Evolutionary conservation across 495 filamentous ascomycete genomes (phyloP).

Genomic region (Podospora pseudoanserina): DNA sequence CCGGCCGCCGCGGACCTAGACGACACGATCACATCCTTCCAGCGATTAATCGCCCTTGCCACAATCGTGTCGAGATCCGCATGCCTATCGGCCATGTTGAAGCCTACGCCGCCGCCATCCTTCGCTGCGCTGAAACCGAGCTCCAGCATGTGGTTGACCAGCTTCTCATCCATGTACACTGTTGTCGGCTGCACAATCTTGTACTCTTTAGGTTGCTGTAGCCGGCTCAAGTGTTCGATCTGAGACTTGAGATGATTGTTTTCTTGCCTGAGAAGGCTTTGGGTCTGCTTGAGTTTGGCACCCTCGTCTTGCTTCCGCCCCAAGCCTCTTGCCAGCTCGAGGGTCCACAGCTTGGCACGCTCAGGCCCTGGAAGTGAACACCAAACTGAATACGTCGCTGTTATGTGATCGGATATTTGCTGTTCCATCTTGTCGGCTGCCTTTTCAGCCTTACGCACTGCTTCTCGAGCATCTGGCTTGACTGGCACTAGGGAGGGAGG

Average conservation of each 20-base stretch:
- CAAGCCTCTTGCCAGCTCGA: conserved; percentile 73
- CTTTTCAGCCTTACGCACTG: conserved; percentile 38
- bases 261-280: conserved; percentile 65
- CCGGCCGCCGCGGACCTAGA: conserved; percentile 26
- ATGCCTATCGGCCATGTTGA: conserved; percentile 41
- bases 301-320: conserved; percentile 63
- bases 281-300: conserved; percentile 56
- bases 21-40: conserved; percentile 50
- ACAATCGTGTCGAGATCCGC: conserved; percentile 45
- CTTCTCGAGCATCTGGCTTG: conserved; percentile 43
- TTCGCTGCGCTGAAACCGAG: conserved; percentile 23
- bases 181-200: conserved; percentile 61
- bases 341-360: conserved; percentile 64
- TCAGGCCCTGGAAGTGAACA: conserved; percentile 51
- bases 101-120: conserved; percentile 30
- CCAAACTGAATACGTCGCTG: conserved; percentile 70
- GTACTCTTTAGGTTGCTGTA: conserved; percentile 70
- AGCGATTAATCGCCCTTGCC: conserved; percentile 46
- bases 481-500: conserved; percentile 27
- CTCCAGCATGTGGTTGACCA: conserved; percentile 37
- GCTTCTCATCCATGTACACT: conserved; percentile 51
- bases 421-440: conserved; percentile 51
- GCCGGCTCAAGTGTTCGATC: conserved; percentile 62
- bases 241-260: conserved; percentile 66
- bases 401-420: conserved; percentile 64